A percentile compares a stretch with the other conserved stretches of the same genome.
Evolutionary conservation across 371 early-diverging fungal species (phyloP).

Genomic region (Mortierella sp.): DNA sequence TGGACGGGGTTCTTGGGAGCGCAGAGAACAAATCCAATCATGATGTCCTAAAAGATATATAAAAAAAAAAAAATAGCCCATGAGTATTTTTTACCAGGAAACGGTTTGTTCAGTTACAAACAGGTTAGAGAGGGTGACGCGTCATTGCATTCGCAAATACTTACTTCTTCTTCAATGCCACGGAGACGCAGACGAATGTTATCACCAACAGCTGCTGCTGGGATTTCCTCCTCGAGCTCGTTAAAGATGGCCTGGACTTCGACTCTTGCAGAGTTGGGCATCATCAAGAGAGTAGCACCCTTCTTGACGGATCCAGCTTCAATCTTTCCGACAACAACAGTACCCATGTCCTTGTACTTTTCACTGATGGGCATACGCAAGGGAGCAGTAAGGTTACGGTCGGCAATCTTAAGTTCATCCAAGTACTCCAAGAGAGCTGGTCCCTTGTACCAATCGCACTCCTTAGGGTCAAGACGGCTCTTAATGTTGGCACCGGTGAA

Average conservation of each 20-base stretch:
- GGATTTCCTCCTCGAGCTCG: conserved; percentile 87
- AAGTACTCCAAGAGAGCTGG: conserved; percentile 93
- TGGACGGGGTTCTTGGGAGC: conserved; percentile 82
- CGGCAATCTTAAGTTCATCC: conserved; percentile 83
- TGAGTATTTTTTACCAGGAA: not conserved
- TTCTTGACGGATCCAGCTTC: conserved; percentile 93
- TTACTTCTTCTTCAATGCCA: conserved; percentile 93
- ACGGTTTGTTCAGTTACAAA: not conserved
- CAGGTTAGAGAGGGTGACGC: not conserved
- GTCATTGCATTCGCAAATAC: not conserved
- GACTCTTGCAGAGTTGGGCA: conserved; percentile 90
- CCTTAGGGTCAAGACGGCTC: conserved; percentile 72
- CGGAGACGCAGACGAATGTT: conserved; percentile 92
- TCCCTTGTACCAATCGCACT: conserved; percentile 90
- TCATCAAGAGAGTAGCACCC: conserved; percentile 85
- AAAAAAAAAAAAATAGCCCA: not conserved
- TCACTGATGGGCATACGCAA: conserved; percentile 95
- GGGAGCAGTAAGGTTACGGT: conserved; percentile 89
- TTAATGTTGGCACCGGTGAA: conserved; percentile 97
- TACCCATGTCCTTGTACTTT: conserved; percentile 98
- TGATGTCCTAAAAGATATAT: conserved; percentile 65
- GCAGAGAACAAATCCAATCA: conserved; percentile 91
- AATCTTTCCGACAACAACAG: conserved; percentile 94
- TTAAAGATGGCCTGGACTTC: conserved; percentile 88
- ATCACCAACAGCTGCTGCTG: conserved; percentile 90